phyloP scores from a whole-genome alignment of 306 rosid species.

The Lathyrus oleraceus region DNA sequence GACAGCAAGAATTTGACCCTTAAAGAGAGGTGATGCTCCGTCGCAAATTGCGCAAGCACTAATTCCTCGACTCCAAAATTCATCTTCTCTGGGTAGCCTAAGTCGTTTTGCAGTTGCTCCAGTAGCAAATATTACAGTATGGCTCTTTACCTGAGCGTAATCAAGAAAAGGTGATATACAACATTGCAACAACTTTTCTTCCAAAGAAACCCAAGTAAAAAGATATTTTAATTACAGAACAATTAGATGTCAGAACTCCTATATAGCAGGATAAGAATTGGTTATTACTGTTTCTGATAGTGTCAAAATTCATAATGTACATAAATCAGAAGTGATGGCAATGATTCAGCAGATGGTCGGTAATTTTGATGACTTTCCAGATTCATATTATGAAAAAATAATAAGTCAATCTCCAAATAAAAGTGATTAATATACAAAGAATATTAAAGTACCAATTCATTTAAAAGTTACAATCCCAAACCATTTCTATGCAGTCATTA shows the following conservation, averaged over 20 bases:
- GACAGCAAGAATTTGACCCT: constrained; percentile 93
- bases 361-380: constrained; percentile 12
- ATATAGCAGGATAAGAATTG: not conserved
- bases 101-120: constrained; percentile 95
- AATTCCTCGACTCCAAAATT: constrained; percentile 98
- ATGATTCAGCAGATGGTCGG: constrained; percentile 19
- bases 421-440: constrained; percentile 1
- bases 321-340: constrained; percentile 12
- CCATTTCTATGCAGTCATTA: constrained; percentile 20
- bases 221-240: not conserved
- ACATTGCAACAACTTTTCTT: constrained; percentile 13
- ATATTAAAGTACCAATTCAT: constrained; percentile 24
- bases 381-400: constrained; percentile 18
- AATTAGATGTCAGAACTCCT: constrained; percentile 14
- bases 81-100: constrained; percentile 86
- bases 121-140: constrained; percentile 75
- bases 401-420: not conserved
- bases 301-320: constrained; percentile 1
- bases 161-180: constrained; percentile 31
- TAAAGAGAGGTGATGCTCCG: constrained; percentile 94
- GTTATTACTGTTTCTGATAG: not conserved
- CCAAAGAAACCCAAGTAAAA: constrained; percentile 26
- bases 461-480: constrained; percentile 26
- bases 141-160: constrained; percentile 73
- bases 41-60: constrained; percentile 99